phyloP scores from a whole-genome alignment of 192 early-diverging fungal genomes.

The Gorgonomyces haynaldii region DNA sequence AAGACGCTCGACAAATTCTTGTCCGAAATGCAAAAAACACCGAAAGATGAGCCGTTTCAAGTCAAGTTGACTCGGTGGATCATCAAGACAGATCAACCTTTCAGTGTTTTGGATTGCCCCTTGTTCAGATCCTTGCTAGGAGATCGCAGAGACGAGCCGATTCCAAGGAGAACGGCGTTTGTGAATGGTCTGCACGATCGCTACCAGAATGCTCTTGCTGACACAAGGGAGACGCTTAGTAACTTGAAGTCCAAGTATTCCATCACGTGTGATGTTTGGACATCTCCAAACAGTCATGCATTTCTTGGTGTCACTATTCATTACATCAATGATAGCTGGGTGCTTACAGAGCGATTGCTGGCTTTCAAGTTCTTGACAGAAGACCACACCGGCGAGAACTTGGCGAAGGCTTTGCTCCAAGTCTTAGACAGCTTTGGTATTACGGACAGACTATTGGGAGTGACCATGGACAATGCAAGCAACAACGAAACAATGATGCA shows the following conservation, averaged over 20 bases:
- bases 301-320: slow-evolving; percentile 5
- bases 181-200: no score
- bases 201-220: no score
- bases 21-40: no score
- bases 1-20: no score
- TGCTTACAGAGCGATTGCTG: not conserved
- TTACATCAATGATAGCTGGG: slow-evolving; percentile 3
- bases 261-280: slow-evolving; percentile 3
- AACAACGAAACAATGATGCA: slow-evolving; percentile 3
- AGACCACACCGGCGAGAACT: not conserved
- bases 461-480: slow-evolving; percentile 3
- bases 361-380: not conserved
- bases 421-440: slow-evolving; percentile 1
- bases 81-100: no score
- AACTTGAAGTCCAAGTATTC: slow-evolving; percentile 5
- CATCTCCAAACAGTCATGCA: not conserved
- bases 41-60: no score
- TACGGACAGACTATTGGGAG: slow-evolving; percentile 1
- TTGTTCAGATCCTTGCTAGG: no score
- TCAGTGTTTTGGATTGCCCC: no score
- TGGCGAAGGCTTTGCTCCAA: slow-evolving; percentile 1
- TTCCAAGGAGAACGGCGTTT: no score
- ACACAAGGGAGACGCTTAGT: no score
- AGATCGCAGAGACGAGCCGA: no score
- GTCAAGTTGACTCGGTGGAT: no score